Evolutionary conservation across 2,329 filamentous ascomycete species (phyloP).

Genomic region (Beauveria rudraprayagi): DNA sequence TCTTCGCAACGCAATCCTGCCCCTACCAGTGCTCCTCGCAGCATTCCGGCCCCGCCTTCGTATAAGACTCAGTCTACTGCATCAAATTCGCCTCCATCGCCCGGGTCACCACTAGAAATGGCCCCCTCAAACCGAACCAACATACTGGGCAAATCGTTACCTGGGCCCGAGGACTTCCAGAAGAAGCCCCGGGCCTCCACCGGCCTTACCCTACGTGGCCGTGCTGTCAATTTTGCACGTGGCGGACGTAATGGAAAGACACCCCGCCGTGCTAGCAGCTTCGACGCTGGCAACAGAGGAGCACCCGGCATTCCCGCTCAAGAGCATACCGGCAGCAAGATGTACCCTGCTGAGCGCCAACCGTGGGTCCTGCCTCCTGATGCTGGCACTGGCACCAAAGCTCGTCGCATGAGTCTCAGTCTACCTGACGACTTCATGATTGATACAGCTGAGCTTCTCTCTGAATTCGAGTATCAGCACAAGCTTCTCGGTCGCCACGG

Average conservation of each 20-base stretch:
- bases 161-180: slow-evolving; percentile 37
- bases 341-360: slow-evolving; percentile 32
- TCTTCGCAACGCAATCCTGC: slow-evolving; percentile 22
- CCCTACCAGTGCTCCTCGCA: slow-evolving; percentile 28
- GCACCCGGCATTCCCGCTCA: slow-evolving; percentile 15
- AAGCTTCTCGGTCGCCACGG: slow-evolving; percentile 64
- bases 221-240: slow-evolving; percentile 38
- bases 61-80: slow-evolving; percentile 41
- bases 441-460: slow-evolving; percentile 58
- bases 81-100: slow-evolving; percentile 44
- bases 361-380: slow-evolving; percentile 57
- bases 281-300: slow-evolving; percentile 31
- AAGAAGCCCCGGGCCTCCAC: slow-evolving; percentile 45
- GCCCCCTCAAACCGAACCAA: slow-evolving; percentile 20
- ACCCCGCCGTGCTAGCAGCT: slow-evolving; percentile 39
- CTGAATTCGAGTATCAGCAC: slow-evolving; percentile 63
- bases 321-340: slow-evolving; percentile 19
- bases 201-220: slow-evolving; percentile 39
- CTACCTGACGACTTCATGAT: slow-evolving; percentile 68
- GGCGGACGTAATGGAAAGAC: slow-evolving; percentile 17
- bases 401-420: slow-evolving; percentile 66
- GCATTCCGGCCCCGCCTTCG: slow-evolving; percentile 17
- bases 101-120: slow-evolving; percentile 38
- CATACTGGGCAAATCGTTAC: slow-evolving; percentile 25
- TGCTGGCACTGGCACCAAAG: slow-evolving; percentile 67